Conservation (phyloP, 805 yeast species). For the Metschnikowia anglica region DNA sequence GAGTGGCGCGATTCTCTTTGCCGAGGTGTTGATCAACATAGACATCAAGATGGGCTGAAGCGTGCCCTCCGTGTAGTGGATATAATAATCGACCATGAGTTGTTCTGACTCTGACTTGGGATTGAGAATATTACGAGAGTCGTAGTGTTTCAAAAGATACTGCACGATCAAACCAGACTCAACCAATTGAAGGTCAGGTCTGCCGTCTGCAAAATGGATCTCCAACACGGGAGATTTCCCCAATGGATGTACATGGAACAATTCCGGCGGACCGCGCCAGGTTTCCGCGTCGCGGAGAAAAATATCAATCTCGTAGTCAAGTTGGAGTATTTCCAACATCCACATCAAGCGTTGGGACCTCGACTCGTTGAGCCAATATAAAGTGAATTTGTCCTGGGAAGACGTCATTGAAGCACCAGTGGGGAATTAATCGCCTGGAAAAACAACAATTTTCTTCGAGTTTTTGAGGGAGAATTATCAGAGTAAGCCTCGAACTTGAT, state of each 20-base stretch:
- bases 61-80: slow-evolving; percentile 63
- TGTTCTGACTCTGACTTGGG: slow-evolving; percentile 41
- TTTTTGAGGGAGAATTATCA: too few relatives aligned
- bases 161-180: slow-evolving; percentile 63
- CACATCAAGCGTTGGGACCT: slow-evolving; percentile 62
- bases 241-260: slow-evolving; percentile 55
- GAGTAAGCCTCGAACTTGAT: too few relatives aligned
- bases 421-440: too few relatives aligned
- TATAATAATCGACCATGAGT: slow-evolving; percentile 48
- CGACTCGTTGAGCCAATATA: slow-evolving; percentile 48
- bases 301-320: slow-evolving; percentile 54
- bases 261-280: slow-evolving; percentile 40
- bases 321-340: slow-evolving; percentile 59
- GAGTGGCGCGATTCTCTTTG: slow-evolving; percentile 46
- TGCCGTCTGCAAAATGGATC: slow-evolving; percentile 33
- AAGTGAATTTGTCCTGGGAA: slow-evolving; percentile 18
- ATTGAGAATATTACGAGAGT: slow-evolving; percentile 37
- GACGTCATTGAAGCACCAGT: slow-evolving; percentile 4
- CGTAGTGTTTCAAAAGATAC: slow-evolving; percentile 52
- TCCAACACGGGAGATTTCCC: slow-evolving; percentile 67
- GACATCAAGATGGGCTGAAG: slow-evolving; percentile 49
- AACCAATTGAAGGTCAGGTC: slow-evolving; percentile 39
- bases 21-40: slow-evolving; percentile 39
- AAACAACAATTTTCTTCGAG: too few relatives aligned
- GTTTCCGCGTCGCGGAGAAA: slow-evolving; percentile 50